A percentile compares a stretch with the other conserved stretches of the same genome.
phyloP scores from a whole-genome alignment of 73 alveolate genomes.

The Paramecium bursaria region DNA sequence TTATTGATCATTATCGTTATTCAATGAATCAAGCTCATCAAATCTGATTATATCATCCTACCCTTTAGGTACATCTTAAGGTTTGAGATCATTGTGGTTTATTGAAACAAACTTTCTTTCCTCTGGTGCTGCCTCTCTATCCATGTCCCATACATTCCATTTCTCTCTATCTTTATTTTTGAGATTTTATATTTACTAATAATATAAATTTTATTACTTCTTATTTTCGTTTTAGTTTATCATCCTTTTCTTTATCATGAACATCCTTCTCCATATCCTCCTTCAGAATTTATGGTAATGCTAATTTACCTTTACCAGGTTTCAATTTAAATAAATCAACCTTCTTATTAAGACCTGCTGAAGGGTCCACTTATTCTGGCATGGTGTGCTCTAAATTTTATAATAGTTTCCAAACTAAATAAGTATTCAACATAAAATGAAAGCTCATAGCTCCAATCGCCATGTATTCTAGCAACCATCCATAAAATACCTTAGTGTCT shows the following conservation, averaged over 20 bases:
- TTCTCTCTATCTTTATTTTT: conserved; percentile 38
- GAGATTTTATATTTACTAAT: background rate
- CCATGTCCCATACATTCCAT: conserved; percentile 63
- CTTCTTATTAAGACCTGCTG: conserved; percentile 31
- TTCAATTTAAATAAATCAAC: conserved; percentile 29
- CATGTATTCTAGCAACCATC: conserved; percentile 2
- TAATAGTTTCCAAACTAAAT: conserved; percentile 48
- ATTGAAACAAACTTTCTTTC: conserved; percentile 34
- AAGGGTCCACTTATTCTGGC: conserved; percentile 41
- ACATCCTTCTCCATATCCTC: conserved; percentile 10
- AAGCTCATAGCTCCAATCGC: background rate
- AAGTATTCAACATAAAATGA: conserved; percentile 14
- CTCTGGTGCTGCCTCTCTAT: conserved; percentile 48
- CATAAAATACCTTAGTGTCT: conserved; percentile 29
- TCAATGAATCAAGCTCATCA: conserved; percentile 42
- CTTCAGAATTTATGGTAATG: background rate
- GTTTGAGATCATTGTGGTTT: conserved; percentile 13
- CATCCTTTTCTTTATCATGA: conserved; percentile 2
- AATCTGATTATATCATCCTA: conserved; percentile 8
- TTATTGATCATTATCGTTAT: background rate
- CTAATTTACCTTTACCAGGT: background rate
- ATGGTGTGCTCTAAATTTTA: background rate
- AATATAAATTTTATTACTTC: too few species aligned
- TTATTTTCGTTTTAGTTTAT: background rate
- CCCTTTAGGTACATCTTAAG: background rate